Evolutionary conservation across 2,329 filamentous ascomycete species (phyloP).

Genomic region (Beauveria sp.): DNA sequence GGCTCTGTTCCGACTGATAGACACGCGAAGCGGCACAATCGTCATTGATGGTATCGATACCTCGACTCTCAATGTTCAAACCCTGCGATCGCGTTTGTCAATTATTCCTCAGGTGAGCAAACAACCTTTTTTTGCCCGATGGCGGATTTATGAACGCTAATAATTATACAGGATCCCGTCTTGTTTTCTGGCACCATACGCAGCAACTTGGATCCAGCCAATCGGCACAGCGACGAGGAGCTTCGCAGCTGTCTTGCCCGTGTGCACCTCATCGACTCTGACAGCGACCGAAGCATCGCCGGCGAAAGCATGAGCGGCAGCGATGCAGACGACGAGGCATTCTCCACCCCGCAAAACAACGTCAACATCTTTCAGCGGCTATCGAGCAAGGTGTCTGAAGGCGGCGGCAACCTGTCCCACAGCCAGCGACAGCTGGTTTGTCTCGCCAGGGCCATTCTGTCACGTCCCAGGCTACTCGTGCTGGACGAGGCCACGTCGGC

Average conservation of each 20-base stretch:
- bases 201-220: slow-evolving; percentile 62
- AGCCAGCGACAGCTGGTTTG: slow-evolving; percentile 46
- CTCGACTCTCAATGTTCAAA: slow-evolving; percentile 60
- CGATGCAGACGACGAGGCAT: slow-evolving; percentile 28
- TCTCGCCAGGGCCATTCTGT: slow-evolving; percentile 55
- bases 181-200: slow-evolving; percentile 73
- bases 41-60: slow-evolving; percentile 69
- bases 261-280: slow-evolving; percentile 47
- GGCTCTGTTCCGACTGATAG: slow-evolving; percentile 70
- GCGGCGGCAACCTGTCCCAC: slow-evolving; percentile 40
- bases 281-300: slow-evolving; percentile 17
- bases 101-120: slow-evolving; percentile 58
- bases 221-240: slow-evolving; percentile 48
- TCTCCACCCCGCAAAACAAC: slow-evolving; percentile 18
- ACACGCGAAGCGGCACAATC: slow-evolving; percentile 57
- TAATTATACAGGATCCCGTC: slow-evolving; percentile 52
- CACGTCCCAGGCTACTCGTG: slow-evolving; percentile 57
- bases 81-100: slow-evolving; percentile 63
- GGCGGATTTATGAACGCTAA: slow-evolving; percentile 23
- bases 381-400: slow-evolving; percentile 49
- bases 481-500: slow-evolving; percentile 63
- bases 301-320: slow-evolving; percentile 23
- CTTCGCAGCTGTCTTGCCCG: slow-evolving; percentile 43
- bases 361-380: slow-evolving; percentile 49
- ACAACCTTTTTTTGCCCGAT: neutral